Evolutionary conservation across 2,329 filamentous ascomycete genomes (phyloP).

Genomic region (Cladosporium sp.): DNA sequence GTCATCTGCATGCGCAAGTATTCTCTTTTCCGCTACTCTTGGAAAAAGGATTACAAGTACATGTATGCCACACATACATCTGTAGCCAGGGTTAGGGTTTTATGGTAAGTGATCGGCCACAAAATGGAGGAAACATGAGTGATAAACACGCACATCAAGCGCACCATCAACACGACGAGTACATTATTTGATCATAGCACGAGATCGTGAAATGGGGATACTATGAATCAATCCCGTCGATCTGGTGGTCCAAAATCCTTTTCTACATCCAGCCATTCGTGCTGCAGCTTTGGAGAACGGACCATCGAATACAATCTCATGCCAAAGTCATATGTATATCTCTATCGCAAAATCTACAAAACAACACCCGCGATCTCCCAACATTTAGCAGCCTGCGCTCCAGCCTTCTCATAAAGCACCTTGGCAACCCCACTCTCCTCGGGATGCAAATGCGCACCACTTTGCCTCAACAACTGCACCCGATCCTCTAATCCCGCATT

Average conservation of each 20-base stretch:
- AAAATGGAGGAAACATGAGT: neutral
- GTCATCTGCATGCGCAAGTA: neutral
- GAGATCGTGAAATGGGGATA: neutral
- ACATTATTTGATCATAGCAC: neutral
- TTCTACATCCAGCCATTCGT: no score
- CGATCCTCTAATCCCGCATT: slow-evolving; percentile 58
- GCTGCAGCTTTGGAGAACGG: no score
- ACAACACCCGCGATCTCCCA: slow-evolving; percentile 16
- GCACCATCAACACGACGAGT: neutral
- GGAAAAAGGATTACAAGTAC: no score
- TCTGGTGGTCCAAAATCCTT: no score
- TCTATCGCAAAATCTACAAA: neutral
- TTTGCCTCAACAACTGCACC: slow-evolving; percentile 56
- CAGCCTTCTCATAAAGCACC: slow-evolving; percentile 37
- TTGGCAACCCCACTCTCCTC: slow-evolving; percentile 58
- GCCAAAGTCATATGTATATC: no score
- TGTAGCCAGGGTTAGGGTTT: neutral
- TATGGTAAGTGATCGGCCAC: neutral
- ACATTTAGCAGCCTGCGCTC: neutral
- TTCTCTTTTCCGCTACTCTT: no score
- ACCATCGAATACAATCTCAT: no score
- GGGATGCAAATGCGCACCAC: slow-evolving; percentile 61
- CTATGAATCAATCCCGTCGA: no score
- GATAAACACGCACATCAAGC: neutral
- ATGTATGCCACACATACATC: no score